Base-by-base conservation (phyloP, 78 protist species). In the Dictyostelium firmibasis region DNA sequence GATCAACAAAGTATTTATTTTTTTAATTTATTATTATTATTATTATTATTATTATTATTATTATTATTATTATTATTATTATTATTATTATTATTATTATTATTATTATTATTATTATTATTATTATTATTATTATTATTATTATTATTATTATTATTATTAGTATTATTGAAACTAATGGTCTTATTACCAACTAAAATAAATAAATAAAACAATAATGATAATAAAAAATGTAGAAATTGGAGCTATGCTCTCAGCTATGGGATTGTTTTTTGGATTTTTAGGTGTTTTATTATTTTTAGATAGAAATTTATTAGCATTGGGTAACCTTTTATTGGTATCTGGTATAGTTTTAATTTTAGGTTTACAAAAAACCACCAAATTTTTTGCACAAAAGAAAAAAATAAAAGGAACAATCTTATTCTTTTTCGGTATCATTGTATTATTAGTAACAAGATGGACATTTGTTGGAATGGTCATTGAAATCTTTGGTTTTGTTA, bases 311-410 rank as follows among this genome's bases (percentile, higher is more conserved):
- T 85, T 97, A 53, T 92, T 97, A 1, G 97, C 97, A 2, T 93
- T 97, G 20, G 98, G 98, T 50, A 97, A 97, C 53, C 97, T 97
- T 44, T 92, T 95, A 50, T 95, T 97, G 43, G 70, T 97, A 13
- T 33, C 97, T 9, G 98, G 98, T 31, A 93, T 95, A 16, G 23
- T 81, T 20, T 85, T 97, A 23, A 83, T 94, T 25, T 62, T 97
- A 33, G 98, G 98, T 25, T 27, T 91, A 11, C 41, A 31, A 14
- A 92, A 86, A 77, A 92, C 94, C 1, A 72, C 57, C 29, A 47
- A 69, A 5, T 97, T 97, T 84, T 97, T 97, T 88, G 86, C 93
- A 85, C 95, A 97, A 88, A 41, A 9, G 44, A 83, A 89, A 44
- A 97, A 97, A 85, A 50, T 85, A 53, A 70, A 74, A 16, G 98